phyloP scores from a whole-genome alignment of 2,329 filamentous ascomycete species.

The Plenodomus lindquistii region DNA sequence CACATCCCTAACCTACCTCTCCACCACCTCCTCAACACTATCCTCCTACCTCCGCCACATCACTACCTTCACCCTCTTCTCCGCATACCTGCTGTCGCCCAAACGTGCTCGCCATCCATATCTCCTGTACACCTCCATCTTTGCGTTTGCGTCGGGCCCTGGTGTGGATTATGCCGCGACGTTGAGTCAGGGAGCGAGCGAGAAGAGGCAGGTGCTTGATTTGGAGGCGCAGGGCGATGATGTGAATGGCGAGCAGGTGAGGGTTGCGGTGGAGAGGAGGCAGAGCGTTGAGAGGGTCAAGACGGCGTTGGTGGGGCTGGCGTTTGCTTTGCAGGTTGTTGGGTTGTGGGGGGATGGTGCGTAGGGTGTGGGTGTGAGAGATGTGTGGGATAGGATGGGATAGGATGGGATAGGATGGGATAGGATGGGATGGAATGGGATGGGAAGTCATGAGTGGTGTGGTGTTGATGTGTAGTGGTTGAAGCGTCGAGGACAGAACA shows the following conservation, averaged over 20 bases:
- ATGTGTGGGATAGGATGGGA: too few species aligned
- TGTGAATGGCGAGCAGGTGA: constrained; percentile 56
- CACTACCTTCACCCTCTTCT: constrained; percentile 71
- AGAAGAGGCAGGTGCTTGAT: constrained; percentile 28
- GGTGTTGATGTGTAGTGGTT: too few species aligned
- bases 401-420: too few species aligned
- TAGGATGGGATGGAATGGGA: too few species aligned
- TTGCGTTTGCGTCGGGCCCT: constrained; percentile 57
- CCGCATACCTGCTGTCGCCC: constrained; percentile 79
- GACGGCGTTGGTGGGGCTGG: constrained; percentile 47
- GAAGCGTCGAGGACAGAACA: too few species aligned
- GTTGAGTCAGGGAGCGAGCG: constrained; percentile 24
- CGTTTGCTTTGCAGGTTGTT: constrained; percentile 53
- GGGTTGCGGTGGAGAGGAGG: constrained; percentile 50
- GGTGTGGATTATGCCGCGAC: constrained; percentile 44
- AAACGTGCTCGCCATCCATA: constrained; percentile 81
- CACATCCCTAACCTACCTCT: constrained; percentile 60
- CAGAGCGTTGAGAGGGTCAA: constrained; percentile 49
- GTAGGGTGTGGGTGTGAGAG: too few species aligned
- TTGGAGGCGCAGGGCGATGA: constrained; percentile 45
- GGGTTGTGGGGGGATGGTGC: constrained; percentile 55
- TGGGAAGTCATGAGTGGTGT: too few species aligned
- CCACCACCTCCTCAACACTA: constrained; percentile 55
- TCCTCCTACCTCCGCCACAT: constrained; percentile 69
- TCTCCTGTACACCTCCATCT: constrained; percentile 79